phyloP scores from a whole-genome alignment of 1,284 basidiomycete genomes.

The Cutaneotrichosporon sp. region DNA sequence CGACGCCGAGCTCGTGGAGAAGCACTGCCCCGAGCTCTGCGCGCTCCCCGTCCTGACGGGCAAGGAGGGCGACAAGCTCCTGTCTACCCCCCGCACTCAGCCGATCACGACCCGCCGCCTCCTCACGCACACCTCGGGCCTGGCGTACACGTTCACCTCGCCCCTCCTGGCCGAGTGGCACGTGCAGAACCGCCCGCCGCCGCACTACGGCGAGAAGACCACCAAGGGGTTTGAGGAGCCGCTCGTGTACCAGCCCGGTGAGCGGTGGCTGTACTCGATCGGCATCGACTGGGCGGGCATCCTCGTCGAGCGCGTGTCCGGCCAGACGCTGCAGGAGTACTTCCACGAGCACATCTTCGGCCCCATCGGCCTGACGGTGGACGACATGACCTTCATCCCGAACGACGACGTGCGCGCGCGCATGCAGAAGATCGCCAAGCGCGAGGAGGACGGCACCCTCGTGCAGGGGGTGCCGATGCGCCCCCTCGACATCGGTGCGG shows the following conservation, averaged over 20 bases:
- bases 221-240: slow-evolving; percentile 1
- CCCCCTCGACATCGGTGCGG: slow-evolving; percentile 15
- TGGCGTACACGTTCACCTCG: too few relatives aligned
- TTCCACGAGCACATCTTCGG: slow-evolving; percentile 20
- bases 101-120: slow-evolving; percentile 19
- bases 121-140: slow-evolving; percentile 14
- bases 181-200: too few relatives aligned
- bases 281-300: slow-evolving; percentile 48
- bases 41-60: slow-evolving; percentile 20
- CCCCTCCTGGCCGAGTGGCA: too few relatives aligned
- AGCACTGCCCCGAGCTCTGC: slow-evolving; percentile 19
- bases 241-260: slow-evolving; percentile 39
- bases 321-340: slow-evolving; percentile 35
- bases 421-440: slow-evolving; percentile 27
- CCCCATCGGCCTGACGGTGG: slow-evolving; percentile 21
- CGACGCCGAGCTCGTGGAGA: slow-evolving; percentile 7
- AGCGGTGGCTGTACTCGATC: slow-evolving; percentile 31
- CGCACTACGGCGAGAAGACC: too few relatives aligned
- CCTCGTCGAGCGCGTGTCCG: slow-evolving; percentile 38
- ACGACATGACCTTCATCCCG: slow-evolving; percentile 35
- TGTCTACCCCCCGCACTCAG: slow-evolving; percentile 2
- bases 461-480: slow-evolving; percentile 9
- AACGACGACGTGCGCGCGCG: slow-evolving; percentile 6
- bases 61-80: slow-evolving; percentile 11
- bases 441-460: slow-evolving; percentile 9